These are phyloP conservation scores for Aspergillus japonicus DNA, from an alignment of 2,329 filamentous ascomycete species.

Conservation along the genomic window DNA sequence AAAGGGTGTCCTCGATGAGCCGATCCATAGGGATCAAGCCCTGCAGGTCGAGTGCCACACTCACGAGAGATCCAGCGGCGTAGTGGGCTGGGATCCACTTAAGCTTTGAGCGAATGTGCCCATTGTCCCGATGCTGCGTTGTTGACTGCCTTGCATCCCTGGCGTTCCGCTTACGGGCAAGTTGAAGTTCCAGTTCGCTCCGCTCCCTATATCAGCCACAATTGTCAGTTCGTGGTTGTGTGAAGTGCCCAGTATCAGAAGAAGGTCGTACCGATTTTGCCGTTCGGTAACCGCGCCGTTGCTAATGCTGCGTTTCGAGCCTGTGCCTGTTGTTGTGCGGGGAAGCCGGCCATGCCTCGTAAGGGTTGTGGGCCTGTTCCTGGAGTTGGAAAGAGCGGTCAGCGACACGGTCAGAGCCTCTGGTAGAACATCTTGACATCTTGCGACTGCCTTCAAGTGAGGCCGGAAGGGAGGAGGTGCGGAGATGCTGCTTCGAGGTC, in stretches of 20 bases:
- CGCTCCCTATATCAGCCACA: constrained; percentile 44
- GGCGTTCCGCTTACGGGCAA: constrained; percentile 54
- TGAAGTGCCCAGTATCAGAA: not conserved
- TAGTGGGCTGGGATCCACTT: constrained; percentile 53
- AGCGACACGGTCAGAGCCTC: constrained; percentile 11
- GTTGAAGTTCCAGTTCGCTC: constrained; percentile 59
- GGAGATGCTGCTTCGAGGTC: constrained; percentile 9
- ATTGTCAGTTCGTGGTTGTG: constrained; percentile 23
- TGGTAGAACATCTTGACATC: not conserved
- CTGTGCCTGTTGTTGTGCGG: constrained; percentile 51
- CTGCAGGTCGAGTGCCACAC: constrained; percentile 29
- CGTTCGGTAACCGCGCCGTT: constrained; percentile 53
- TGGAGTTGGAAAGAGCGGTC: constrained; percentile 25
- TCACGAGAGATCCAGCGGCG: constrained; percentile 58
- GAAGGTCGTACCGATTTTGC: constrained; percentile 51
- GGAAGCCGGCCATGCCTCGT: constrained; percentile 55
- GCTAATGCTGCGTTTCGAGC: constrained; percentile 49
- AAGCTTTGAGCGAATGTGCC: constrained; percentile 59
- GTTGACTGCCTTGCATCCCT: constrained; percentile 51
- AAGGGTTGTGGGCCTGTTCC: constrained; percentile 52
- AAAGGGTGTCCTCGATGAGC: not conserved
- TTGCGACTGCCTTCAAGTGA: constrained; percentile 7
- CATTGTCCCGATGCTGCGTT: constrained; percentile 52
- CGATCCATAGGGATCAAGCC: not conserved
- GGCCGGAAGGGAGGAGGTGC: constrained; percentile 1